Conservation (phyloP, 225 moss, liverwort and hornwort species). For the Sphagnum contortum region DNA sequence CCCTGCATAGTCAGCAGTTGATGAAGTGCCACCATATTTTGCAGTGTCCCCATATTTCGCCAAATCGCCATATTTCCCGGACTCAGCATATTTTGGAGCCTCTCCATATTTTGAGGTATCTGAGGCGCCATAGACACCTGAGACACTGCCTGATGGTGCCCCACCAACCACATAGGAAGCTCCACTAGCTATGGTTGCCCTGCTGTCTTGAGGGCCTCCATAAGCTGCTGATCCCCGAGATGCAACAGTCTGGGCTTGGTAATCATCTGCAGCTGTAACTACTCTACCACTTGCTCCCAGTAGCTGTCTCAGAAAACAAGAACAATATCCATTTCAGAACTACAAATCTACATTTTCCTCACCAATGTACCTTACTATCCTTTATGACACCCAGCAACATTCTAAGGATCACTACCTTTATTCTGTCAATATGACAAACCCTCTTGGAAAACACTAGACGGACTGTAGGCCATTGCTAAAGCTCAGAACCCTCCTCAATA, state of each 20-base stretch:
- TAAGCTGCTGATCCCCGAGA: slow-evolving; percentile 85
- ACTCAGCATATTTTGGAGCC: slow-evolving; percentile 78
- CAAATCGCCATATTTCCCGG: slow-evolving; percentile 52
- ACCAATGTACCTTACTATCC: no score
- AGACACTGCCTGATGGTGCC: slow-evolving; percentile 72
- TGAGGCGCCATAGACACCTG: slow-evolving; percentile 81
- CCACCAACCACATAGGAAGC: slow-evolving; percentile 87
- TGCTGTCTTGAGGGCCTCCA: slow-evolving; percentile 74
- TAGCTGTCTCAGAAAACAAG: slow-evolving; percentile 26
- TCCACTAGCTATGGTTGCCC: slow-evolving; percentile 70
- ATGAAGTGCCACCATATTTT: slow-evolving; percentile 79
- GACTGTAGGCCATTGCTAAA: no score
- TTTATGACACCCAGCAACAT: no score
- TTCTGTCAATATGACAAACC: no score
- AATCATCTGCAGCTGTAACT: slow-evolving; percentile 61
- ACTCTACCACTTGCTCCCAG: slow-evolving; percentile 70
- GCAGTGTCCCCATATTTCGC: slow-evolving; percentile 72
- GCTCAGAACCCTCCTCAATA: no score
- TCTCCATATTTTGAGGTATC: slow-evolving; percentile 85
- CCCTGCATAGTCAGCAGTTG: slow-evolving; percentile 82
- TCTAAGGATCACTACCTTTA: no score
- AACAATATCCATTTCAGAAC: not conserved
- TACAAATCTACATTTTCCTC: no score
- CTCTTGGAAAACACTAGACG: no score
- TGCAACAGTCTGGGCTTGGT: slow-evolving; percentile 69